phyloP scores from a whole-genome alignment of 1,284 basidiomycete genomes.

The Malassezia cuniculi region DNA sequence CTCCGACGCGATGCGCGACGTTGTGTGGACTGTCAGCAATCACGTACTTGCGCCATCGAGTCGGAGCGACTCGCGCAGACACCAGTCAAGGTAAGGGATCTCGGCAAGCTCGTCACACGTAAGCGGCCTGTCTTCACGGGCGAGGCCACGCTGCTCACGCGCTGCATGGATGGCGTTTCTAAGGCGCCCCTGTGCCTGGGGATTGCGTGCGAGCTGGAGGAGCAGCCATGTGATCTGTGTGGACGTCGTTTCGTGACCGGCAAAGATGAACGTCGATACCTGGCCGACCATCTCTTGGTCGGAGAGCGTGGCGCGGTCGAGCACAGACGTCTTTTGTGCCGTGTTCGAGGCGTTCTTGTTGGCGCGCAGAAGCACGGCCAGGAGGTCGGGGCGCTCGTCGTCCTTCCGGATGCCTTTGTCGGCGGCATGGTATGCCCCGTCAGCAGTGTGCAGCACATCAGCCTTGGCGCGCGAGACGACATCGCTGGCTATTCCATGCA shows the following conservation, averaged over 20 bases:
- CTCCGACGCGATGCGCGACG: constrained; percentile 19
- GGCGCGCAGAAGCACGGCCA: constrained; percentile 35
- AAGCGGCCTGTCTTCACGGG: constrained; percentile 17
- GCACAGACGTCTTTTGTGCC: constrained; percentile 9
- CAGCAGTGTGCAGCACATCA: not conserved
- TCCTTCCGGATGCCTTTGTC: constrained; percentile 10
- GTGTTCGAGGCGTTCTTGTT: constrained; percentile 29
- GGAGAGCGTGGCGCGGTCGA: constrained; percentile 14
- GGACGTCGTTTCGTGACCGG: constrained; percentile 40
- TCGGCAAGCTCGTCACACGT: constrained; percentile 25
- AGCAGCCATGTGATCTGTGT: constrained; percentile 38
- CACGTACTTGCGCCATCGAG: constrained; percentile 18
- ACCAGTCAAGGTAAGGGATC: constrained; percentile 30
- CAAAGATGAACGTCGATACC: constrained; percentile 35
- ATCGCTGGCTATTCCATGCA: constrained; percentile 1
- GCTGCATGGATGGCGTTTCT: constrained; percentile 24
- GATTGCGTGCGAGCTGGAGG: constrained; percentile 20
- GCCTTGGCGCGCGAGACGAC: constrained; percentile 7
- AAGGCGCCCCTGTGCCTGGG: constrained; percentile 19
- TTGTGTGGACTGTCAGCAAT: too few relatives aligned
- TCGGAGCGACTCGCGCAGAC: constrained; percentile 31
- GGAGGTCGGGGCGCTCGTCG: constrained; percentile 21
- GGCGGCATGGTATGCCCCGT: not conserved
- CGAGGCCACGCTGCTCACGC: not conserved
- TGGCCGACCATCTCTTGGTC: constrained; percentile 34